Evolutionary conservation across 2,329 filamentous ascomycete species (phyloP).

Genomic region (Xylaria sp.): DNA sequence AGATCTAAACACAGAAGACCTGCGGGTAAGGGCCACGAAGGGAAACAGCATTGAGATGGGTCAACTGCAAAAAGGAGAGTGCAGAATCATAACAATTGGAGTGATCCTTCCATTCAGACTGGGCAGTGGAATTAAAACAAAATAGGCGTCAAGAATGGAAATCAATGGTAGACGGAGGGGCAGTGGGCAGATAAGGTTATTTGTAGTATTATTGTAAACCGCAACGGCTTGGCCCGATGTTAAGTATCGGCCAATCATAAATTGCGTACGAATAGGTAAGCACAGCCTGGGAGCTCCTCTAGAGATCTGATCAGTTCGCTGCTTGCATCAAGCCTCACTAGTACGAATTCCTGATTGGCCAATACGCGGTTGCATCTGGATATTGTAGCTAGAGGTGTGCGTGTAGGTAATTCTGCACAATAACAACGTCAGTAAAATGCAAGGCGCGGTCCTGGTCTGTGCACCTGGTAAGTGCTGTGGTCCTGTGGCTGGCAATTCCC

Average conservation of each 20-base stretch:
- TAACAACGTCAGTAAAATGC: constrained; percentile 10
- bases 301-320: constrained; percentile 26
- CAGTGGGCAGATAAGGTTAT: not conserved
- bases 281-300: constrained; percentile 15
- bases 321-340: constrained; percentile 37
- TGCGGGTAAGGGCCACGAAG: not conserved
- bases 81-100: not conserved
- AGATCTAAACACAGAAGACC: not conserved
- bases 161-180: not conserved
- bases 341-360: constrained; percentile 26
- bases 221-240: not conserved
- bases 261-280: constrained; percentile 16
- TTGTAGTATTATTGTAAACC: not conserved
- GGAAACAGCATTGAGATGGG: not conserved
- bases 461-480: constrained; percentile 8
- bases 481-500: constrained; percentile 17
- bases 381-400: constrained; percentile 23
- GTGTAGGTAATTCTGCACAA: constrained; percentile 15
- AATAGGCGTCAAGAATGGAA: not conserved
- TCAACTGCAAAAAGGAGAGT: not conserved
- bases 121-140: constrained; percentile 1
- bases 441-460: constrained; percentile 24
- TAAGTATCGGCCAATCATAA: constrained; percentile 34
- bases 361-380: not conserved
- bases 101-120: not conserved